Percentiles rank a stretch among this genome's conserved stretches.
phyloP scores from a whole-genome alignment of 1,284 basidiomycete genomes.

The Kwoniella shivajii region DNA sequence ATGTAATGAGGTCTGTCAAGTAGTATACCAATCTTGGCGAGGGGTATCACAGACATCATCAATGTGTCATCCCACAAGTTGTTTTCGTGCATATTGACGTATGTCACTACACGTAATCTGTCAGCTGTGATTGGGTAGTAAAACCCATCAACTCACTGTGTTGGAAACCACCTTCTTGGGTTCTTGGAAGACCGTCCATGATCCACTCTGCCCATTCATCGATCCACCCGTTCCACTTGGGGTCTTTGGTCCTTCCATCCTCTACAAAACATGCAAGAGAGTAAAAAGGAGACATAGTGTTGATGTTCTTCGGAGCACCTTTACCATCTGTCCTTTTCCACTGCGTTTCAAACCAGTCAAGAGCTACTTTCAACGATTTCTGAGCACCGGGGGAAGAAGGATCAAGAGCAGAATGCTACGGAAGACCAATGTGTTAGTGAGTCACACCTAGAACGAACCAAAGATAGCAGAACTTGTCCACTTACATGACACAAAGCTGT shows the following conservation, averaged over 20 bases:
- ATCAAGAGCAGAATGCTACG: slow-evolving; percentile 39
- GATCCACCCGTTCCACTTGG: slow-evolving; percentile 48
- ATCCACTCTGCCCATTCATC: slow-evolving; percentile 69
- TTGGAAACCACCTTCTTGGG: slow-evolving; percentile 64
- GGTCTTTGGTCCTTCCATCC: slow-evolving; percentile 34
- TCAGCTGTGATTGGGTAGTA: not conserved
- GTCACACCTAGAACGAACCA: not conserved
- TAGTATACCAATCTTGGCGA: slow-evolving; percentile 66
- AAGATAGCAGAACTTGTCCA: not conserved
- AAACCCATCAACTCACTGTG: slow-evolving; percentile 58
- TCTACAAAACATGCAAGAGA: slow-evolving; percentile 60
- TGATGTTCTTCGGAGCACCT: slow-evolving; percentile 68
- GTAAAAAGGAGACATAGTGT: slow-evolving; percentile 67
- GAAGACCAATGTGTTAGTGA: too few species aligned
- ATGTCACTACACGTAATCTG: slow-evolving; percentile 59
- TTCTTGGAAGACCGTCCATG: slow-evolving; percentile 62
- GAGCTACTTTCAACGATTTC: slow-evolving; percentile 57
- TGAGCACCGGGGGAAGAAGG: slow-evolving; percentile 56
- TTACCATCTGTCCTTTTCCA: slow-evolving; percentile 55
- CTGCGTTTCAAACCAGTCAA: slow-evolving; percentile 63
- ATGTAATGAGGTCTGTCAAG: slow-evolving; percentile 62
- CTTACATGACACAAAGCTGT: slow-evolving; percentile 28
- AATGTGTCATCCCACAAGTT: slow-evolving; percentile 70
- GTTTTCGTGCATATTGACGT: slow-evolving; percentile 60
- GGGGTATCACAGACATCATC: slow-evolving; percentile 63